Evolutionary conservation across 2,329 filamentous ascomycete species (phyloP), one percentile per base, ranked within the genome.

Genomic region (Myriosclerotinia curreyana): DNA sequence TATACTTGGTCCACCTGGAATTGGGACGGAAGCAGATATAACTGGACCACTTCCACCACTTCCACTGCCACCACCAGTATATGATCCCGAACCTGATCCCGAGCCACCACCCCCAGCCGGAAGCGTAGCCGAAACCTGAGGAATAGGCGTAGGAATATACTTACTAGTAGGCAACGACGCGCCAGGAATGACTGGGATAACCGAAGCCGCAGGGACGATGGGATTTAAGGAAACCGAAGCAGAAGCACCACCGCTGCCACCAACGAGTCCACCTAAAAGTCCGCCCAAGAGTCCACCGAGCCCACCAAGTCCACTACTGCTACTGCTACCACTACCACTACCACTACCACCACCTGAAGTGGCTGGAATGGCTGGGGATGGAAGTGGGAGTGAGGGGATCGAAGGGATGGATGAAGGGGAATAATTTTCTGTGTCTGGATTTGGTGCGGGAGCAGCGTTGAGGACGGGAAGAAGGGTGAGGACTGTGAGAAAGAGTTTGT

Each of bases 401-500:
- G 53, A 44, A 17, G 12, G 25, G 25, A 9, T 12, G 42, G 14
- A n/a, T 59, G 44, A 14, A 5, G 55, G 28, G 17, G 34, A 40
- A 17, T 48, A 34, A 25, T 34, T 25, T 2, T 48, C 55, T 6
- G 20, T 22, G 6, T 17, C 9, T 2, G 55, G 31, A 11, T 20
- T 44, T 25, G 55, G 55, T 25, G 53, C 53, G 14, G 44, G 38
- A 8, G 56, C 56, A 14, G 56, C 44, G 22, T 52, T 38, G 46
- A 52, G 17, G 22, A 34, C 22, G 2, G 44, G 58, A 6, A 60
- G 12, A 11, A 55, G 46, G 6, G 36, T 2, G 20, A 38, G 22
- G 1, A 36, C 51, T 15, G 58, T 40, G 11, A 60, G 17, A 2
- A 59, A 14, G n/a, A 59, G 31, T 14, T 48, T 59, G 42, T 48